A percentile compares a stretch with the other conserved stretches of the same genome.
Conservation (phyloP, 192 early-diverging fungal genomes). For the Coemansia sp. region DNA sequence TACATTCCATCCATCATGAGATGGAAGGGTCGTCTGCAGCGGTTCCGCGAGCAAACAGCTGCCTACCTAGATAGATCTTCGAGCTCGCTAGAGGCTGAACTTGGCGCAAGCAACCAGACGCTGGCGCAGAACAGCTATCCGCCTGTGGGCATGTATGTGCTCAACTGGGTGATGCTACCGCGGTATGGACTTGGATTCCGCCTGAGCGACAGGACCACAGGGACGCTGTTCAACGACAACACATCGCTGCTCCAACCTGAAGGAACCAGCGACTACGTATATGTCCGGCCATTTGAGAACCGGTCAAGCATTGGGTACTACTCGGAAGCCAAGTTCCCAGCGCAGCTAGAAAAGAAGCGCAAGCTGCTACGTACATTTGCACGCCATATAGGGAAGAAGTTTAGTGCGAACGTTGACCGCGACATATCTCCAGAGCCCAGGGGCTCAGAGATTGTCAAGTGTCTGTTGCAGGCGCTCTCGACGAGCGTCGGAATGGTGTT, state of each 20-base stretch:
- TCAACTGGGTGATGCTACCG: slow-evolving; percentile 82
- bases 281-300: slow-evolving; percentile 38
- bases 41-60: slow-evolving; percentile 29
- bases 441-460: slow-evolving; percentile 15
- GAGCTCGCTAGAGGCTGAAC: slow-evolving; percentile 22
- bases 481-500: slow-evolving; percentile 46
- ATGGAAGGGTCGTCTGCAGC: slow-evolving; percentile 39
- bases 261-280: slow-evolving; percentile 26
- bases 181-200: slow-evolving; percentile 91
- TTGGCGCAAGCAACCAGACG: slow-evolving; percentile 6
- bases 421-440: slow-evolving; percentile 20
- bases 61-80: slow-evolving; percentile 25
- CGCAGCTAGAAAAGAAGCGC: slow-evolving; percentile 46
- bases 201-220: slow-evolving; percentile 79
- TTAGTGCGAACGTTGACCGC: slow-evolving; percentile 27
- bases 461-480: slow-evolving; percentile 39
- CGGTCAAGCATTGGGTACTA: slow-evolving; percentile 46
- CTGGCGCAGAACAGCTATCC: slow-evolving; percentile 14
- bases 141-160: slow-evolving; percentile 67
- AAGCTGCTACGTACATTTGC: slow-evolving; percentile 29
- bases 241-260: slow-evolving; percentile 61
- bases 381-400: slow-evolving; percentile 29
- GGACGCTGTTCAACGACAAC: slow-evolving; percentile 88
- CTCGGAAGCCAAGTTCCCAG: slow-evolving; percentile 22
- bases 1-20: slow-evolving; percentile 40